Conservation (phyloP, 2,329 filamentous ascomycete species). For the Aureobasidium melanogenum region DNA sequence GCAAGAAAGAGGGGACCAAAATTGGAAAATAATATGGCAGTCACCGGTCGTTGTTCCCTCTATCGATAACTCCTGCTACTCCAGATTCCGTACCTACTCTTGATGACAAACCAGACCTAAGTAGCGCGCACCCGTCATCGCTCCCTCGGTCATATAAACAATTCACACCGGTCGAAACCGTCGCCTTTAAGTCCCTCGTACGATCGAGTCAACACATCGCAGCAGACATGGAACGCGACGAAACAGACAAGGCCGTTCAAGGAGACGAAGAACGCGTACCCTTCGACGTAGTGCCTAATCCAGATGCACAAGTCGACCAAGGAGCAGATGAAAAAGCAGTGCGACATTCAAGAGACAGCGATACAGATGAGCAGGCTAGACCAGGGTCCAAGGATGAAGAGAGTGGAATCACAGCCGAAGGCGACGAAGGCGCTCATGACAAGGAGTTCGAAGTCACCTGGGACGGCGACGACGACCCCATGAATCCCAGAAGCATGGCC, state of each 20-base stretch:
- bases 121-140: background rate
- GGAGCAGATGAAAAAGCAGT: background rate
- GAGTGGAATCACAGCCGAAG: background rate
- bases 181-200: background rate
- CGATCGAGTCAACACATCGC: background rate
- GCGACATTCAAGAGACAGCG: background rate
- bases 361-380: background rate
- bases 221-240: background rate
- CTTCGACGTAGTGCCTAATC: constrained; percentile 6
- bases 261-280: constrained; percentile 4
- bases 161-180: background rate
- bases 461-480: constrained; percentile 64
- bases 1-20: background rate
- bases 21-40: background rate
- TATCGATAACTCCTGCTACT: background rate
- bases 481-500: constrained; percentile 63
- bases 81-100: background rate
- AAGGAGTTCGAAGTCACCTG: constrained; percentile 62
- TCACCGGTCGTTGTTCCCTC: background rate
- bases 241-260: background rate
- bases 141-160: background rate
- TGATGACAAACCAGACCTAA: background rate
- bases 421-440: background rate
- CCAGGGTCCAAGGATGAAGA: constrained; percentile 7
- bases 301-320: background rate